These are phyloP conservation scores for Chalciporus pseudorubinellus DNA, from an alignment of 768 basidiomycete genomes.

Conservation along the genomic window DNA sequence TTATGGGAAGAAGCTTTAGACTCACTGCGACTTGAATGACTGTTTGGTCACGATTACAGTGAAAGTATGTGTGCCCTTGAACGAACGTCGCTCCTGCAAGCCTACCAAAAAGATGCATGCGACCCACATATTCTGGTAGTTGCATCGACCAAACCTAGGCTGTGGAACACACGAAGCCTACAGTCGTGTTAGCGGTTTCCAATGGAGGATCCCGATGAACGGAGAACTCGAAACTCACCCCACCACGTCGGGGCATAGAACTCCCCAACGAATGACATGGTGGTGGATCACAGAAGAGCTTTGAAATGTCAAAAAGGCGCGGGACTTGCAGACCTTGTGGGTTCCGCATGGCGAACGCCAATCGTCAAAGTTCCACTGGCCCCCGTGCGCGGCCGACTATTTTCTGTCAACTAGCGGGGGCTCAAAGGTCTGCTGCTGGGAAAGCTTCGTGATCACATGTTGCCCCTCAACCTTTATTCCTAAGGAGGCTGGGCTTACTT, in stretches of 20 bases:
- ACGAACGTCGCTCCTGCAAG: constrained; percentile 4
- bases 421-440: not conserved
- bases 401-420: not conserved
- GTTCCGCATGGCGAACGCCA: no score
- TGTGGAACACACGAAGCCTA: constrained; percentile 3
- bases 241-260: not conserved
- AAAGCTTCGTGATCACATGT: not conserved
- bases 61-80: constrained; percentile 7
- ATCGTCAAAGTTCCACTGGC: not conserved
- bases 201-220: not conserved
- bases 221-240: not conserved
- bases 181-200: not conserved
- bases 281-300: not conserved
- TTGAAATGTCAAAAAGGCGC: not conserved
- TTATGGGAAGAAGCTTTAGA: not conserved
- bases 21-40: not conserved
- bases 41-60: not conserved
- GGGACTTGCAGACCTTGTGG: not conserved
- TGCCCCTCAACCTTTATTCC: not conserved
- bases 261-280: not conserved
- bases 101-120: not conserved
- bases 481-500: not conserved
- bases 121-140: not conserved
- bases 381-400: not conserved
- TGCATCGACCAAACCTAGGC: not conserved